Base-by-base conservation (phyloP, 768 basidiomycete genomes). In the Terana coerulea region DNA sequence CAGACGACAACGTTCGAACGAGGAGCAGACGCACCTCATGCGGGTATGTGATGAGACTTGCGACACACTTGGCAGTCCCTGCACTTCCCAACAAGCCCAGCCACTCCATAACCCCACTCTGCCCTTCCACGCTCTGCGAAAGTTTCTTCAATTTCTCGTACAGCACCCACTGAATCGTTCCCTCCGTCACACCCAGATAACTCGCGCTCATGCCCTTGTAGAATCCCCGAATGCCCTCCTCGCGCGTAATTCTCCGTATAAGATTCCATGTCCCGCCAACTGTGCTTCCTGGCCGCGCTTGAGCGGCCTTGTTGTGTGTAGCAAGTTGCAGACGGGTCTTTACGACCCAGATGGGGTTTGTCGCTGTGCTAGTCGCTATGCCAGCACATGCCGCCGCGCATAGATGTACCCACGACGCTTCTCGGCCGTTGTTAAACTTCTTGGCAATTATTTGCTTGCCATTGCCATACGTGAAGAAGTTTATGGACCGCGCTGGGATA, bases 341-440 rank as follows among this genome's bases (percentile, higher is more conserved):
- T 54, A 99, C 92, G 41, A 99, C 97, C 97, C 97, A 99, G 22
- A 99, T 95, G 0, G 97, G 97, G 67, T 99, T 99, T 19, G 97
- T 98, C 10, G 83, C 91, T 0, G 91, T 86, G 4, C 94, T 81
- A 0, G 97, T 99, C 28, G 76, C 74, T 57, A 98, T 73, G 0
- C 95, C 95, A 1, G 95, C 95, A 9, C 84, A 63, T 0, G 91
- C 88, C 1, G 95, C 97, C 0, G 95, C 89, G 1, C 74, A 55
- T 21, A 98, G 83, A 66, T 98, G 95, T 0, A 99, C 86, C 55
- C 77, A 81, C 0, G 88, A 75, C 67, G 90, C 95, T 68, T 98
- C 93, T 54, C 80, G 60, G 22, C 93, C 75, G 56, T 84, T 60
- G 67, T 95, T 88, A 68, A 95, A 91, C 15, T 75, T 66, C 40